Evolutionary conservation across 768 basidiomycete genomes (phyloP).

Genomic region (Antrodiella citrinella): DNA sequence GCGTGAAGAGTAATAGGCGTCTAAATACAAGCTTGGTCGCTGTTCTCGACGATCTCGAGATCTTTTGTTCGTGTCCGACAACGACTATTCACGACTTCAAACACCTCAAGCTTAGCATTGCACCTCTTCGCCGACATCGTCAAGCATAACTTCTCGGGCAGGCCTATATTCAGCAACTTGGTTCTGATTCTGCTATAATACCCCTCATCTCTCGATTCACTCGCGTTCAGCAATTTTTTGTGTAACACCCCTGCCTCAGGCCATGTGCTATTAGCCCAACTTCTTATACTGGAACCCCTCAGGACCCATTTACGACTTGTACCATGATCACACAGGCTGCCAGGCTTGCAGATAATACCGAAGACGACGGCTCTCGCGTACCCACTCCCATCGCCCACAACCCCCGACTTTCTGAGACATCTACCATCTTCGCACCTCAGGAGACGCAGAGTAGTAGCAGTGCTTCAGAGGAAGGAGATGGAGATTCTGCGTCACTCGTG

Average conservation of each 20-base stretch:
- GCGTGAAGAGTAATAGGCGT: not conserved
- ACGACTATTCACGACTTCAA: not conserved
- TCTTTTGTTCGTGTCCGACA: not conserved
- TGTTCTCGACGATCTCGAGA: not conserved
- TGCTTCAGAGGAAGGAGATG: not conserved
- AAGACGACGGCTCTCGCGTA: slow-evolving; percentile 6
- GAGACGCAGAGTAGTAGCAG: not conserved
- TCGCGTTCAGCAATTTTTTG: too few species aligned
- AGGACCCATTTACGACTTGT: not conserved
- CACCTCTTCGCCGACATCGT: not conserved
- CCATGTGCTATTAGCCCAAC: not conserved
- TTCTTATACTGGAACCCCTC: not conserved
- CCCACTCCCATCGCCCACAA: slow-evolving; percentile 6
- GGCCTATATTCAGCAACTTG: not conserved
- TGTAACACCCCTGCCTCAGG: not conserved
- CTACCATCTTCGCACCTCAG: not conserved
- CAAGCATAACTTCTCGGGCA: too few species aligned
- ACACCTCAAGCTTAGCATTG: not conserved
- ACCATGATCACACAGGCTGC: not conserved
- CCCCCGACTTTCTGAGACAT: not conserved
- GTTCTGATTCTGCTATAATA: not conserved
- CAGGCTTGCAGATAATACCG: not conserved
- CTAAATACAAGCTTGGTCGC: not conserved
- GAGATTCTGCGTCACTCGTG: not conserved
- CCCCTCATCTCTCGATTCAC: not conserved